Conservation (phyloP, 768 basidiomycete species). For the Tricholoma sp. region DNA sequence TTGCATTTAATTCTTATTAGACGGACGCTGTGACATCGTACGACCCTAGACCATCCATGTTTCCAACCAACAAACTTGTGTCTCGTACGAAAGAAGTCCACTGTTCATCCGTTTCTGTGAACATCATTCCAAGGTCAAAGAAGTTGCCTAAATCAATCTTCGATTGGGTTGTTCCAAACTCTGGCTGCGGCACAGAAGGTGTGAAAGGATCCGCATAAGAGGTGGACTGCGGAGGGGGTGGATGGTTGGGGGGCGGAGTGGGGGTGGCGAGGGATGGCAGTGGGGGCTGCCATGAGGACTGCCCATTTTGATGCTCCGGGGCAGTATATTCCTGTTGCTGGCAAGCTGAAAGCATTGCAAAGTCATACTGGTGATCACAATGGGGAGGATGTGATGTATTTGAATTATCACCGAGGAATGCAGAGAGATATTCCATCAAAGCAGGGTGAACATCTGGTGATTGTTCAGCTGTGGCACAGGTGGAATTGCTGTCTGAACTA, state of each 20-base stretch:
- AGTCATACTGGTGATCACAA: not conserved
- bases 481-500: constrained; percentile 15
- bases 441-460: constrained; percentile 48
- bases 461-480: constrained; percentile 20
- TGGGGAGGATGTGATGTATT: constrained; percentile 6
- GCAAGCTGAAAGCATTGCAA: not conserved
- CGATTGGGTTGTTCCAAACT: constrained; percentile 1
- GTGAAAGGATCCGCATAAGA: not conserved
- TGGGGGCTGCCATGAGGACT: constrained; percentile 7
- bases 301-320: not conserved
- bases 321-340: constrained; percentile 3
- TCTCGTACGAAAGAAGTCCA: constrained; percentile 65
- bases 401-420: constrained; percentile 18
- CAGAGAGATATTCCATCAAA: constrained; percentile 54
- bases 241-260: constrained; percentile 3
- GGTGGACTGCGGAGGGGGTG: no score
- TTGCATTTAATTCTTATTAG: no score
- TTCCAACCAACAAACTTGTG: constrained; percentile 48
- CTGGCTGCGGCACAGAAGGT: not conserved
- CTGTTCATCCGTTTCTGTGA: constrained; percentile 55
- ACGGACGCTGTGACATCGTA: not conserved
- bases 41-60: not conserved
- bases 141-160: not conserved
- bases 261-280: not conserved
- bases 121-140: constrained; percentile 42